Evolutionary conservation across 2,329 filamentous ascomycete genomes (phyloP).

Genomic region (Arthrobotrys iridis): DNA sequence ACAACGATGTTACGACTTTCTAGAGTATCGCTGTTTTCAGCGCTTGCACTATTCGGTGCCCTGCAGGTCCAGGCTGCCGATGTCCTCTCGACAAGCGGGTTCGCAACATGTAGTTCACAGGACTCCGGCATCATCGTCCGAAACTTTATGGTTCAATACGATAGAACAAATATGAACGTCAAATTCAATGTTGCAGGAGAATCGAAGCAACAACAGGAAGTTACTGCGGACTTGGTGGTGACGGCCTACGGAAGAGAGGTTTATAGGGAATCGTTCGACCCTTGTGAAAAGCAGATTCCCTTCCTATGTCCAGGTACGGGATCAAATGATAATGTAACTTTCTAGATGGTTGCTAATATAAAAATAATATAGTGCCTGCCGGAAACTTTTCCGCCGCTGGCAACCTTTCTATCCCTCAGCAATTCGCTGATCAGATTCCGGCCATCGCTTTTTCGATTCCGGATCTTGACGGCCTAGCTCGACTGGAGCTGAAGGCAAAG

Average conservation of each 20-base stretch:
- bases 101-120: constrained; percentile 74
- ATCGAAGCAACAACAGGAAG: constrained; percentile 78
- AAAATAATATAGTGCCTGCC: constrained; percentile 69
- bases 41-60: constrained; percentile 44
- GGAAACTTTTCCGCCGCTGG: constrained; percentile 79
- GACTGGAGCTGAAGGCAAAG: constrained; percentile 74
- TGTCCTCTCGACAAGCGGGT: constrained; percentile 81
- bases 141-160: constrained; percentile 79
- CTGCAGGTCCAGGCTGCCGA: constrained; percentile 70
- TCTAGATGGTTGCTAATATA: constrained; percentile 39
- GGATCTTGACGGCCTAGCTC: constrained; percentile 87
- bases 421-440: constrained; percentile 80
- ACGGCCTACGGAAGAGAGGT: constrained; percentile 84
- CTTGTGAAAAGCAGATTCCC: constrained; percentile 75
- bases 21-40: constrained; percentile 50
- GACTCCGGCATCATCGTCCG: constrained; percentile 74
- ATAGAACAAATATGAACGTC: constrained; percentile 76
- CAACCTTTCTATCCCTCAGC: constrained; percentile 74
- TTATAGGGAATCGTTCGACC: constrained; percentile 83
- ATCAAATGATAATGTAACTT: constrained; percentile 28
- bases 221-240: constrained; percentile 78
- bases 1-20: constrained; percentile 54
- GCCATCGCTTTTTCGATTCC: constrained; percentile 89
- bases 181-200: constrained; percentile 83
- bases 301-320: constrained; percentile 81